A percentile compares a stretch with the other conserved stretches of the same genome.
Conservation (phyloP, 1,284 basidiomycete genomes). For the Fomitopsis palustris region DNA sequence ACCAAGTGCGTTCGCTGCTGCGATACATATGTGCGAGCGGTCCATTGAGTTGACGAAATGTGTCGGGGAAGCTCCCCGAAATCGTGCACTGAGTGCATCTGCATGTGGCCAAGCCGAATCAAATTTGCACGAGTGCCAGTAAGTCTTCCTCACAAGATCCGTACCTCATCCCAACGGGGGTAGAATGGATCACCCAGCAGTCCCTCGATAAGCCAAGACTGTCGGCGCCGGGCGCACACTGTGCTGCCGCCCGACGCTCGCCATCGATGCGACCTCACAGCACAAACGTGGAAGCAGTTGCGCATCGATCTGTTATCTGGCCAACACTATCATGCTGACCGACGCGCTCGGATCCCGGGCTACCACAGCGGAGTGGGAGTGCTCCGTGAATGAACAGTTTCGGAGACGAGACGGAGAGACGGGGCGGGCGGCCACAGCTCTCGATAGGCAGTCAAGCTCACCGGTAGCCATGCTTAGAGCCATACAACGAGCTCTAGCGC, state of each 20-base stretch:
- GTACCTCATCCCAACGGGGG: neutral
- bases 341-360: neutral
- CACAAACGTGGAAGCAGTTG: neutral
- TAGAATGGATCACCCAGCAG: neutral
- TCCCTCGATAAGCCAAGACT: slow-evolving; percentile 1
- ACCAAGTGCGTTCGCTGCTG: neutral
- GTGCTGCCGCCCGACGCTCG: neutral
- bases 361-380: neutral
- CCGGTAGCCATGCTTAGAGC: neutral
- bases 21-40: neutral
- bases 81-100: neutral
- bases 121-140: neutral
- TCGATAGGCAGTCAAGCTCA: neutral
- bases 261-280: neutral
- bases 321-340: neutral
- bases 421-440: neutral
- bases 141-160: neutral
- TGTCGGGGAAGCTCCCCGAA: neutral
- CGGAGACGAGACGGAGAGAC: neutral
- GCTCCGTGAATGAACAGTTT: neutral
- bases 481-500: neutral
- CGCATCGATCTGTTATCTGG: slow-evolving; percentile 2
- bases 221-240: neutral
- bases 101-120: neutral
- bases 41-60: neutral